Base-by-base conservation (phyloP, 306 rosid genomes). In the Sicyos edulis region DNA sequence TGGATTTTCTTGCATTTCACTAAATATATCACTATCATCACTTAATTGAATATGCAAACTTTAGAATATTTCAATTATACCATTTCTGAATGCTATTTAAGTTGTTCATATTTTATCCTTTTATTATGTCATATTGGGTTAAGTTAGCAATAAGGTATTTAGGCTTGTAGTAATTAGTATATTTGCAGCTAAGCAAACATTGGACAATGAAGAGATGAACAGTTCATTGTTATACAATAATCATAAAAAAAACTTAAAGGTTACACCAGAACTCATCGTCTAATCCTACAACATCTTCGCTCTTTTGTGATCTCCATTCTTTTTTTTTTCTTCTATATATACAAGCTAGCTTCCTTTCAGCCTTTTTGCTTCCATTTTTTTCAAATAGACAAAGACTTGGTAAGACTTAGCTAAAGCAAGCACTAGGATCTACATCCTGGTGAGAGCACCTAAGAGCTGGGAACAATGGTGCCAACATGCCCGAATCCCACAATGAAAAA, bases 401-500 rank as follows among this genome's bases (percentile, higher is more conserved):
- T 3, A 42, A 19, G 45, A 17, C 54, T 66, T 20, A 5, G 32
- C 72, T 67, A 69, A 50, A 24, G 7, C 73, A 69, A 50, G 45
- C 20, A 21, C 70, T 64, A 64, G 34, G 51, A 13, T 49, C 72
- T 47, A 69, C 73, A 67, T 51, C 59, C 26, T 69, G 45, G 15
- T 49, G 16, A 17, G 5, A 54, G 10, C 20, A 26, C 73, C 73
- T 85, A 86, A 76, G 88, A 76, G 65, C 55, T 77, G 78, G 97
- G 96, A 72, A 88, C 85, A 40, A 90, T 81, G 51, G 91, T 90
- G 80, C 98, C 98, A 75, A 84, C 78, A 56, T 90, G 85, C 73
- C 98, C 98, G 70, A 90, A 78, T n/a, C 91, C 96, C 76, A 80
- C 73, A 74, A 88, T 66, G 81, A 88, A 88, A 84, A 90, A 92